Conservation (phyloP, 2,329 filamentous ascomycete species). For the Rutstroemia sp. region DNA sequence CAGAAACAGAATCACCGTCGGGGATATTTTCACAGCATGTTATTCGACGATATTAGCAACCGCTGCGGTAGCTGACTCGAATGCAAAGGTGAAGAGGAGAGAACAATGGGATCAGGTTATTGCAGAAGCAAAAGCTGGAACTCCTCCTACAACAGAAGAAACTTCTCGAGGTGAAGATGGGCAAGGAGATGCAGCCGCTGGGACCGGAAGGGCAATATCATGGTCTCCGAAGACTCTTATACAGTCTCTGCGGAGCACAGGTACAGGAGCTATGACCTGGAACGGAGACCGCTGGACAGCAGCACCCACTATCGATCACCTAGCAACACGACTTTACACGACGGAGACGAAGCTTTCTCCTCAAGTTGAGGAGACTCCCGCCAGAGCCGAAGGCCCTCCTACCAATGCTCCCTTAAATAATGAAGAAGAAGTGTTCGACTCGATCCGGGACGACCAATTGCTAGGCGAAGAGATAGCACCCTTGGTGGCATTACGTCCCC, state of each 20-base stretch:
- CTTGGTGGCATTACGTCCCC: not conserved
- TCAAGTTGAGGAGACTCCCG: not conserved
- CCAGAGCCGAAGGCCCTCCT: not conserved
- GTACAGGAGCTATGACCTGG: conserved; percentile 1
- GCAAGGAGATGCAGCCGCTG: not conserved
- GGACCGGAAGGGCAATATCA: not conserved
- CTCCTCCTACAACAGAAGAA: conserved; percentile 3
- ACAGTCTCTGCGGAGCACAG: not conserved
- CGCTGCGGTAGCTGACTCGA: conserved; percentile 55
- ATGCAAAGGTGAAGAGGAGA: conserved; percentile 48
- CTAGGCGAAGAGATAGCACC: not conserved
- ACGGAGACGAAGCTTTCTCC: not conserved
- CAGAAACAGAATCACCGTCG: conserved; percentile 38
- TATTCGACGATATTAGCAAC: conserved; percentile 63
- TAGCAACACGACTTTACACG: not conserved
- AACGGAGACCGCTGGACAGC: not conserved
- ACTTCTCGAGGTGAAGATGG: not conserved
- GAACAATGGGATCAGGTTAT: conserved; percentile 56
- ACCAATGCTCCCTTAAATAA: not conserved
- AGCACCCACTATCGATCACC: not conserved
- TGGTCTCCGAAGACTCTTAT: not conserved
- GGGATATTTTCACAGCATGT: conserved; percentile 55
- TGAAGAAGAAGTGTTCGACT: not conserved
- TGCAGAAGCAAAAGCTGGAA: conserved; percentile 38
- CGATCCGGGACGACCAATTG: not conserved